Percentiles rank a stretch among this genome's conserved stretches.
These are phyloP conservation scores for Exophiala bonariae DNA, from an alignment of 2,329 filamentous ascomycete genomes.

Conservation along the genomic window DNA sequence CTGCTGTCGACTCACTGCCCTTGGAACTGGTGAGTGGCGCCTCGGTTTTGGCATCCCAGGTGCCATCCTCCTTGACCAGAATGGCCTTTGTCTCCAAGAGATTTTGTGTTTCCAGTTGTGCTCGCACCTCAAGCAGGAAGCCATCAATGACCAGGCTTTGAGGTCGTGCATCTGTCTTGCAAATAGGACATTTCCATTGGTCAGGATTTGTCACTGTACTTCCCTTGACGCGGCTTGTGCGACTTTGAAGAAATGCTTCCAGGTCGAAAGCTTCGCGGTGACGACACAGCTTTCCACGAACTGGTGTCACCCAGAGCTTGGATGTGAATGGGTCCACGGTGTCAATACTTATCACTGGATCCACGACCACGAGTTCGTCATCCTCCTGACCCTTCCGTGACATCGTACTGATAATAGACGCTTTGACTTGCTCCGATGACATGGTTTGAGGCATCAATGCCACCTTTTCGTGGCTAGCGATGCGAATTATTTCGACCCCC, in stretches of 20 bases:
- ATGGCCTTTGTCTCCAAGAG: slow-evolving; percentile 60
- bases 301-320: slow-evolving; percentile 67
- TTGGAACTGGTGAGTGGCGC: not conserved
- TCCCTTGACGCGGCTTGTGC: slow-evolving; percentile 44
- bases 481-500: slow-evolving; percentile 69
- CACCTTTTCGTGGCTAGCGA: slow-evolving; percentile 45
- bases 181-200: slow-evolving; percentile 86
- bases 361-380: slow-evolving; percentile 62
- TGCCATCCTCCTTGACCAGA: slow-evolving; percentile 62
- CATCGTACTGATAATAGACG: slow-evolving; percentile 50
- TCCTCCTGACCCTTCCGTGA: slow-evolving; percentile 38
- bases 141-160: slow-evolving; percentile 68
- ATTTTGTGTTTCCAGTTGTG: slow-evolving; percentile 51
- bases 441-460: slow-evolving; percentile 41
- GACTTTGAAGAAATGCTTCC: slow-evolving; percentile 72
- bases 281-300: slow-evolving; percentile 66
- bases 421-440: slow-evolving; percentile 51
- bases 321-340: slow-evolving; percentile 68
- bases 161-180: slow-evolving; percentile 74
- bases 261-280: slow-evolving; percentile 92
- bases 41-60: slow-evolving; percentile 49
- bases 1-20: too few species aligned
- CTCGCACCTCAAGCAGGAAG: slow-evolving; percentile 67
- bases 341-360: slow-evolving; percentile 60
- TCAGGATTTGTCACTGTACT: slow-evolving; percentile 56